Percentiles rank a stretch among this genome's conserved stretches.
Conservation (phyloP, 1,284 basidiomycete species). For the Ceratobasidium sp. region DNA sequence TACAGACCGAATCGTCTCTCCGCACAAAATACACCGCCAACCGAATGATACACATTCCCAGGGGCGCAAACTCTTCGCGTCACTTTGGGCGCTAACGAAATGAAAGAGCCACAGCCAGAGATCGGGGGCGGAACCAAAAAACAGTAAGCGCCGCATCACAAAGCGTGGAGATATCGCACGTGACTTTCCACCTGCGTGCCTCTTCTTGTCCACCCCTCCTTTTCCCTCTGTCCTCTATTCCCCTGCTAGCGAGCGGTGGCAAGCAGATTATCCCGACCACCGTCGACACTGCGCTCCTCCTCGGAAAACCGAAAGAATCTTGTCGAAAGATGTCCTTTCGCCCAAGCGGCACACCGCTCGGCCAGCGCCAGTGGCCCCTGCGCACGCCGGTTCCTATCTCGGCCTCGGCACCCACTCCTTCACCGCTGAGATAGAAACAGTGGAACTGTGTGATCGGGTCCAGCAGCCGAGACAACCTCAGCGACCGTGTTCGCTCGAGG, state of each 20-base stretch:
- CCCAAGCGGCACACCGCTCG: conserved; percentile 72
- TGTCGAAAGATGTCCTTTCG: conserved; percentile 79
- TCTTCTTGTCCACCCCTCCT: not conserved
- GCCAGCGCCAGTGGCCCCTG: conserved; percentile 63
- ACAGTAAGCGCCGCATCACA: conserved; percentile 25
- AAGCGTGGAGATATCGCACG: conserved; percentile 12
- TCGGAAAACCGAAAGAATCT: conserved; percentile 63
- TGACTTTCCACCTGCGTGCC: not conserved
- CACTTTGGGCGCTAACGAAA: conserved; percentile 2
- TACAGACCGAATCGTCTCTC: too few species aligned
- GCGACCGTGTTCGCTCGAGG: conserved; percentile 1
- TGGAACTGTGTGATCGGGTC: conserved; percentile 30
- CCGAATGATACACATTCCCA: not conserved
- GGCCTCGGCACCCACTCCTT: conserved; percentile 68
- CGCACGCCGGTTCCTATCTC: conserved; percentile 67
- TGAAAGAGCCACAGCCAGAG: conserved; percentile 21
- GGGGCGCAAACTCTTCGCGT: not conserved
- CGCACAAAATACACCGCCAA: too few species aligned
- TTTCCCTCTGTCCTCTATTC: not conserved
- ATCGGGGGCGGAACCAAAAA: conserved; percentile 22
- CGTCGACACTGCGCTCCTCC: conserved; percentile 67
- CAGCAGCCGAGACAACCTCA: conserved; percentile 63
- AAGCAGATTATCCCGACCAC: not conserved
- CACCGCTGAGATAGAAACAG: conserved; percentile 63
- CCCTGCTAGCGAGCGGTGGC: not conserved